Percentiles rank a stretch among this genome's conserved stretches.
These are phyloP conservation scores for Aspergillus sp. DNA, from an alignment of 2,329 filamentous ascomycete genomes.

Conservation along the genomic window DNA sequence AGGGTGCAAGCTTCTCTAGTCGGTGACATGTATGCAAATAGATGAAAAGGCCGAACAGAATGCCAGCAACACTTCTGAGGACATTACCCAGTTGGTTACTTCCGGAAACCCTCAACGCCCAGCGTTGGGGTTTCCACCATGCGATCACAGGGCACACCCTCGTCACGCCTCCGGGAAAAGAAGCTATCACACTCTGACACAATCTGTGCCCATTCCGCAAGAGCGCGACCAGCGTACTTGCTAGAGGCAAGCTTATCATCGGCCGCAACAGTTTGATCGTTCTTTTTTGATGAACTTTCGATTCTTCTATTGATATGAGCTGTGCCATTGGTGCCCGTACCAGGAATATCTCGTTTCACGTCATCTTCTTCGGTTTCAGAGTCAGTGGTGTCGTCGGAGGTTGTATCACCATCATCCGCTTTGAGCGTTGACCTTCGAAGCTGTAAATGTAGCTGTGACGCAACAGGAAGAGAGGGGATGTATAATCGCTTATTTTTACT, in stretches of 20 bases:
- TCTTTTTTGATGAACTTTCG: slow-evolving; percentile 11
- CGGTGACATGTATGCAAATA: neutral
- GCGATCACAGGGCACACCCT: slow-evolving; percentile 59
- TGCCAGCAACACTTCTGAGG: neutral
- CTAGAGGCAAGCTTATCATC: slow-evolving; percentile 42
- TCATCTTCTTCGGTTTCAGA: slow-evolving; percentile 20
- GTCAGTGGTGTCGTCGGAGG: slow-evolving; percentile 22
- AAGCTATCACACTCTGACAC: slow-evolving; percentile 64
- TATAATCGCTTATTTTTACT: slow-evolving; percentile 54
- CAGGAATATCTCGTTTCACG: slow-evolving; percentile 12
- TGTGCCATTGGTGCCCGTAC: neutral
- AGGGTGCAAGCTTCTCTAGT: neutral
- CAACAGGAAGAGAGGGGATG: slow-evolving; percentile 57
- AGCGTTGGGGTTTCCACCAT: slow-evolving; percentile 63
- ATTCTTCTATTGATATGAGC: neutral
- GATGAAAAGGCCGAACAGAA: neutral
- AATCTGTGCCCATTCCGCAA: slow-evolving; percentile 64
- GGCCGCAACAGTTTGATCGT: slow-evolving; percentile 15
- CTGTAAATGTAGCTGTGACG: slow-evolving; percentile 56
- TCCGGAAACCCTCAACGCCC: slow-evolving; percentile 62
- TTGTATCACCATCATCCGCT: slow-evolving; percentile 25
- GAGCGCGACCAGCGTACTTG: slow-evolving; percentile 61
- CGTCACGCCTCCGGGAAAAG: slow-evolving; percentile 60
- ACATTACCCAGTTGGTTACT: slow-evolving; percentile 22
- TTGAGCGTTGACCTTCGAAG: slow-evolving; percentile 29